phyloP scores from a whole-genome alignment of 1,284 basidiomycete genomes.

The Golubevia sp. region DNA sequence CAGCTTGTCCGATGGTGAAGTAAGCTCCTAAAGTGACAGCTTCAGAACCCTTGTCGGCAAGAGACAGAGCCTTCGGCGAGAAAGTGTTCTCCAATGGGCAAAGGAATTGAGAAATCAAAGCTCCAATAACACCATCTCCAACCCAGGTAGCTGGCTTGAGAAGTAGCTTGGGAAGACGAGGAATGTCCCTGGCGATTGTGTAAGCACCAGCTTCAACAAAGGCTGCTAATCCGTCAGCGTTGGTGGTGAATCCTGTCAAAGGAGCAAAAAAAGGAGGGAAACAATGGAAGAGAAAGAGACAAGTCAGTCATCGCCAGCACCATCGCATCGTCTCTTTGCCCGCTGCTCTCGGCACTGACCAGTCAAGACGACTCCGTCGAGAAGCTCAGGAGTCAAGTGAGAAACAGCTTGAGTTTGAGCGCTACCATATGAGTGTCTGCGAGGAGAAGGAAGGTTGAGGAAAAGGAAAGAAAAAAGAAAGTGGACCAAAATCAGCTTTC shows the following conservation, averaged over 20 bases:
- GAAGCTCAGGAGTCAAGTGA: constrained; percentile 13
- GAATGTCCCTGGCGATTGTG: constrained; percentile 15
- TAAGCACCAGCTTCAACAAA: constrained; percentile 25
- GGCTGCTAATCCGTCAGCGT: constrained; percentile 9
- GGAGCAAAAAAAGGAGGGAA: too few relatives aligned
- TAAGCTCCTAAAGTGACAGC: constrained; percentile 28
- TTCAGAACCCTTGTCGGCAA: constrained; percentile 11
- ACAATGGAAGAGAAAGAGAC: too few relatives aligned
- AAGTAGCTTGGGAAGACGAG: constrained; percentile 5
- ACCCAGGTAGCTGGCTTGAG: constrained; percentile 21
- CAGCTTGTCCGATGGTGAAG: constrained; percentile 15
- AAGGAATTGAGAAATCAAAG: constrained; percentile 19
- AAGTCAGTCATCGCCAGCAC: too few relatives aligned
- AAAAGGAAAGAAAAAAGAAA: too few relatives aligned
- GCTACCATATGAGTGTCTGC: constrained; percentile 31
- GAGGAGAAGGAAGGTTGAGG: too few relatives aligned
- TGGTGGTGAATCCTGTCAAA: constrained; percentile 23
- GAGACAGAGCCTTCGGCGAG: constrained; percentile 15
- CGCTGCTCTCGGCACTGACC: constrained; percentile 1
- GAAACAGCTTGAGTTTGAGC: constrained; percentile 26
- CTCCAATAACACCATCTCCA: constrained; percentile 13
- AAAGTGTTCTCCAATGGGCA: constrained; percentile 18
- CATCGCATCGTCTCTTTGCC: too few relatives aligned
- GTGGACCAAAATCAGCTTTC: too few relatives aligned
- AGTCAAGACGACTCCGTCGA: constrained; percentile 28